phyloP scores from a whole-genome alignment of 371 early-diverging fungal species.

The Capillidium rhysosporum region DNA sequence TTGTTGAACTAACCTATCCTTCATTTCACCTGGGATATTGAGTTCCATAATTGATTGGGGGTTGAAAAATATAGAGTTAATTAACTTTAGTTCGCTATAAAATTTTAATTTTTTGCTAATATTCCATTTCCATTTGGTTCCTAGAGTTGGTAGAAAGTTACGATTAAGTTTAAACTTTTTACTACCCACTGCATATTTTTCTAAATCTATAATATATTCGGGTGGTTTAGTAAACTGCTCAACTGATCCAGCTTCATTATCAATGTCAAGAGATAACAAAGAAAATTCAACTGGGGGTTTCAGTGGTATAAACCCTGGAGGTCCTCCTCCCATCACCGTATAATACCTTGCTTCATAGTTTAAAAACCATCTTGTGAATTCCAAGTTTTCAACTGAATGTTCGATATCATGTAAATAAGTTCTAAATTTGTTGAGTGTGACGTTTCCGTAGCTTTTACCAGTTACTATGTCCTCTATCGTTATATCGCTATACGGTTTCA shows the following conservation, averaged over 20 bases:
- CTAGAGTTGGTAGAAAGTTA: not conserved
- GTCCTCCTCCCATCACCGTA: not conserved
- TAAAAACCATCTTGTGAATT: conserved; percentile 1
- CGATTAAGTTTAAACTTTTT: not conserved
- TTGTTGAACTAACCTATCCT: not conserved
- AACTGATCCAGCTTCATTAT: not conserved
- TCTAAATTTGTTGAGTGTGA: not conserved
- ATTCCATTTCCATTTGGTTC: not conserved
- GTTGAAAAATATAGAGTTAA: not conserved
- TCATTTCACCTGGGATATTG: not conserved
- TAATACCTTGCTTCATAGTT: conserved; percentile 2
- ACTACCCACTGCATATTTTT: not conserved
- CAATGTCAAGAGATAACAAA: not conserved
- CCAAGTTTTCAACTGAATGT: not conserved
- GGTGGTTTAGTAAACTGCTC: not conserved
- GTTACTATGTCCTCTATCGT: no score
- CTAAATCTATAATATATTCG: not conserved
- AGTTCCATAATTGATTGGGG: not conserved
- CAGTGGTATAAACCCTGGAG: not conserved
- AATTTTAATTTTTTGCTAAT: not conserved
- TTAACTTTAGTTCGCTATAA: not conserved
- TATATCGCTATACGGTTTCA: no score
- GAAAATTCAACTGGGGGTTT: not conserved
- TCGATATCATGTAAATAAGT: not conserved
- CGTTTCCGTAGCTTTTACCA: no score